Evolutionary conservation across 768 basidiomycete genomes (phyloP).

Genomic region (Rubroboletus pulcherrimus): DNA sequence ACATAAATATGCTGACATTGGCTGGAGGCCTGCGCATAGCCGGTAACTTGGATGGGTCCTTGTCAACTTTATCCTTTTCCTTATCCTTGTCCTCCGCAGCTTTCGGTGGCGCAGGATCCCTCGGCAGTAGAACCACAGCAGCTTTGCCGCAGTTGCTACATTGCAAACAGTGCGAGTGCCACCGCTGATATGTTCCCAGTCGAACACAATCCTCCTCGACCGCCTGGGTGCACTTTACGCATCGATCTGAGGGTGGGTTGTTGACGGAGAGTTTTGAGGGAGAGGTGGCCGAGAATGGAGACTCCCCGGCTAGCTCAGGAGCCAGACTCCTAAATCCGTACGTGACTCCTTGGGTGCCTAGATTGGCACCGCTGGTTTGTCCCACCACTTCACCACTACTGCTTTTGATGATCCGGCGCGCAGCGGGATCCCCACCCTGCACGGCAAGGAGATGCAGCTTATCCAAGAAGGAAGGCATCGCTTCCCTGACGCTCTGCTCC

Average conservation of each 20-base stretch:
- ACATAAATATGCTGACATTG: conserved; percentile 75
- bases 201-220: conserved; percentile 98
- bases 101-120: conserved; percentile 50
- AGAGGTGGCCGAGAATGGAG: conserved; percentile 53
- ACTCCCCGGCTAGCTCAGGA: conserved; percentile 87
- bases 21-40: conserved; percentile 74
- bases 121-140: conserved; percentile 58
- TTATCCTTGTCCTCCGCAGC: conserved; percentile 49
- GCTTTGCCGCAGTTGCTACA: conserved; percentile 77
- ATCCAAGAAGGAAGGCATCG: conserved; percentile 87
- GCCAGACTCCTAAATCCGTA: conserved; percentile 93
- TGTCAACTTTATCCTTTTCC: conserved; percentile 38
- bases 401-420: conserved; percentile 71
- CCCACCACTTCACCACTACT: conserved; percentile 59
- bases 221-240: conserved; percentile 81
- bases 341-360: conserved; percentile 81
- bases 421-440: conserved; percentile 76
- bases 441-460: conserved; percentile 89
- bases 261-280: conserved; percentile 52
- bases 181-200: conserved; percentile 91
- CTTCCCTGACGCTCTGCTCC: conserved; percentile 77
- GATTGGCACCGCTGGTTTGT: conserved; percentile 44
- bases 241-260: conserved; percentile 85
- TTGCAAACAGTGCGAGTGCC: conserved; percentile 94
- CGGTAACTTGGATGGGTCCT: conserved; percentile 55